These are phyloP conservation scores for Arabis alpina DNA, from an alignment of 345 rosid genomes.

Conservation along the genomic window DNA sequence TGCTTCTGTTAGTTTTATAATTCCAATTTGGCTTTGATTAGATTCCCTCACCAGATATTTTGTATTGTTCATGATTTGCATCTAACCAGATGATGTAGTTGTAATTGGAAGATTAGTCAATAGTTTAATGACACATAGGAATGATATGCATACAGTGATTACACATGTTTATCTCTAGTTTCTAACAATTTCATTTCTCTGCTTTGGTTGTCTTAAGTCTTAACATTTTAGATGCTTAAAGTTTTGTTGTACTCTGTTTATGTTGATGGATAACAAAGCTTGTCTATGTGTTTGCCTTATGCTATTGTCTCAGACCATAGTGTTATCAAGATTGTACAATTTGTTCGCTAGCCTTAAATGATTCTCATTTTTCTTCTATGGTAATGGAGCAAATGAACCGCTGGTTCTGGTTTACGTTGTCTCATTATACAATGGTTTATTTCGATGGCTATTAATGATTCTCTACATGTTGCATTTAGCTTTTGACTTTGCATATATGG, in stretches of 20 bases:
- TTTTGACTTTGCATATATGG: background rate
- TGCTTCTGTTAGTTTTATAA: background rate
- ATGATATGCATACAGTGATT: background rate
- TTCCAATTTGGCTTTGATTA: slow-evolving; percentile 25
- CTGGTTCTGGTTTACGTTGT: background rate
- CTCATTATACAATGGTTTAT: background rate
- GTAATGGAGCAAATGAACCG: background rate
- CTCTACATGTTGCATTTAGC: background rate
- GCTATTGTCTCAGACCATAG: background rate
- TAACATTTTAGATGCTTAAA: background rate
- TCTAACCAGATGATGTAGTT: background rate
- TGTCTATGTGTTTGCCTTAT: background rate
- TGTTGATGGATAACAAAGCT: background rate
- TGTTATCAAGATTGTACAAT: background rate
- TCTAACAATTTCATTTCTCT: too few species aligned
- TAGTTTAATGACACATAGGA: background rate
- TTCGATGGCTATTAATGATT: too few species aligned
- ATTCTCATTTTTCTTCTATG: background rate
- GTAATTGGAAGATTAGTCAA: slow-evolving; percentile 1
- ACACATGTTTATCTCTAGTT: too few species aligned
- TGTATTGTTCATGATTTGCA: slow-evolving; percentile 4
- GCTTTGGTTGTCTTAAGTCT: too few species aligned
- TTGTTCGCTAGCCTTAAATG: background rate
- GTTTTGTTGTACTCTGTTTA: background rate
- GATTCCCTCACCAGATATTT: background rate